A percentile compares a stretch with the other conserved stretches of the same genome.
These are phyloP conservation scores for Caryopteris hybrid DNA, from an alignment of 305 asterid genomes.

Conservation along the genomic window DNA sequence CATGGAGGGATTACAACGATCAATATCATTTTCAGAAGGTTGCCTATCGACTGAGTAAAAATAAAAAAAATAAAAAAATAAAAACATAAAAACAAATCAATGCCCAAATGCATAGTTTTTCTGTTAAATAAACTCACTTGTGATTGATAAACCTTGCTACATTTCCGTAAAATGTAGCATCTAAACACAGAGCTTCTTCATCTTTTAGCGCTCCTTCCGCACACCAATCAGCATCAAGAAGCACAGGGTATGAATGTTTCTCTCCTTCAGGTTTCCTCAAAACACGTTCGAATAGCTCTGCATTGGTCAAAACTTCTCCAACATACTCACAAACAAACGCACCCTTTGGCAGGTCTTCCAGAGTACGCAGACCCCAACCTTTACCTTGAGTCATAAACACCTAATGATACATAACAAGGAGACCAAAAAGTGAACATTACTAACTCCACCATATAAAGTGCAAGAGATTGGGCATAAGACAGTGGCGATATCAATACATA, in stretches of 20 bases:
- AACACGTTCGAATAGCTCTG: slow-evolving; percentile 83
- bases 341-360: slow-evolving; percentile 90
- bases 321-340: slow-evolving; percentile 95
- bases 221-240: slow-evolving; percentile 98
- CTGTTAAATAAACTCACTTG: slow-evolving; percentile 45
- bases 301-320: slow-evolving; percentile 85
- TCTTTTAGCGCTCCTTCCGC: slow-evolving; percentile 78
- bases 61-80: not conserved
- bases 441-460: not conserved
- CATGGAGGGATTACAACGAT: not conserved
- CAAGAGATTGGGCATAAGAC: not conserved
- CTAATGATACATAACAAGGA: slow-evolving; percentile 32
- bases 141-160: slow-evolving; percentile 92
- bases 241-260: slow-evolving; percentile 81
- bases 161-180: slow-evolving; percentile 89
- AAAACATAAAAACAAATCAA: not conserved
- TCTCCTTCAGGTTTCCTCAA: slow-evolving; percentile 49
- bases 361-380: slow-evolving; percentile 97
- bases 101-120: not conserved
- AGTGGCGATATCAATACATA: slow-evolving; percentile 15
- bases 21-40: not conserved
- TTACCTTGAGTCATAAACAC: slow-evolving; percentile 83
- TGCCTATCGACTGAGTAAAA: not conserved
- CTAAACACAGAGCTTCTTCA: slow-evolving; percentile 95
- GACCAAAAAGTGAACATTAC: slow-evolving; percentile 2